phyloP scores from a whole-genome alignment of 306 rosid genomes.

The Cicer judaicum region DNA sequence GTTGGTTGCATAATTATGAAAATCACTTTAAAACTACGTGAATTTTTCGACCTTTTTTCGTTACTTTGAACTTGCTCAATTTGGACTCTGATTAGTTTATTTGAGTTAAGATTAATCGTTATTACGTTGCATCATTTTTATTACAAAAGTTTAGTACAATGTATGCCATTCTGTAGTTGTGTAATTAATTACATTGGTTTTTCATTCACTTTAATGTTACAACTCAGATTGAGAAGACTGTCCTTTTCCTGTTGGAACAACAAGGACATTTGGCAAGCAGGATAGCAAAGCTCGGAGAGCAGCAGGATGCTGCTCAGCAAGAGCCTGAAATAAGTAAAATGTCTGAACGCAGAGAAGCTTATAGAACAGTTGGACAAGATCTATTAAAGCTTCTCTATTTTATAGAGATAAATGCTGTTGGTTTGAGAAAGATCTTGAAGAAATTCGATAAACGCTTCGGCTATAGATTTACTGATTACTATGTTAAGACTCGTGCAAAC shows the following conservation, averaged over 20 bases:
- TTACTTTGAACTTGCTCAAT: conserved; percentile 11
- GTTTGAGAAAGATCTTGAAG: conserved; percentile 97
- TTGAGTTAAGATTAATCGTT: background rate
- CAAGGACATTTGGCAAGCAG: conserved; percentile 95
- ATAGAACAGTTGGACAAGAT: conserved; percentile 78
- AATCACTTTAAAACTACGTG: background rate
- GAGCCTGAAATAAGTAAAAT: conserved; percentile 76
- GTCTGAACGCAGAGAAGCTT: conserved; percentile 73
- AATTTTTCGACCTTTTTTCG: background rate
- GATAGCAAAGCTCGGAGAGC: conserved; percentile 74
- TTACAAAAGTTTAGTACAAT: background rate
- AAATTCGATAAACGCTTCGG: conserved; percentile 97
- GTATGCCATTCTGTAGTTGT: conserved; percentile 15
- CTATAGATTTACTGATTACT: conserved; percentile 88
- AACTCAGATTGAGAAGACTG: conserved; percentile 89
- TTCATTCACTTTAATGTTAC: conserved; percentile 34
- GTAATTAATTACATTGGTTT: conserved; percentile 13
- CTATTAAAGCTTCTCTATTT: conserved; percentile 86
- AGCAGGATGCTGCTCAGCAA: conserved; percentile 63
- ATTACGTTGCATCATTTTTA: background rate
- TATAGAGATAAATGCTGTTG: conserved; percentile 91
- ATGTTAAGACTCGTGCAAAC: conserved; percentile 93
- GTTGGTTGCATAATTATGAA: conserved; percentile 15
- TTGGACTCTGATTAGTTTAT: conserved; percentile 23
- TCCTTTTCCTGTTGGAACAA: conserved; percentile 93